These are phyloP conservation scores for Amborella trichopoda DNA, from an alignment of 164 flowering plant genomes.

Conservation along the genomic window DNA sequence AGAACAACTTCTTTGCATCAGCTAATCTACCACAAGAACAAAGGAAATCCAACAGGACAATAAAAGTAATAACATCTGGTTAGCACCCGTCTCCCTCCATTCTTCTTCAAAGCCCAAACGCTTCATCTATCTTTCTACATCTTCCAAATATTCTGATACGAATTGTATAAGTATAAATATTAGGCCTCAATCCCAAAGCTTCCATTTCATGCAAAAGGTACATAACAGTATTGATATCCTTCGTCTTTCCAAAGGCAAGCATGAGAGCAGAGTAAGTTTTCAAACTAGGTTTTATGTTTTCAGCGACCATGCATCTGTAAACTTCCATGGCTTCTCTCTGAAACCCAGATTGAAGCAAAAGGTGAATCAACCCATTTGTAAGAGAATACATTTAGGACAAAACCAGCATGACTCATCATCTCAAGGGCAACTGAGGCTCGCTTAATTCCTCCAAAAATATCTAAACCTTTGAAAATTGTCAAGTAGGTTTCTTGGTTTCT, in stretches of 20 bases:
- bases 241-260: conserved; percentile 79
- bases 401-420: conserved; percentile 51
- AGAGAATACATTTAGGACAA: conserved; percentile 72
- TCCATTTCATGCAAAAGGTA: conserved; percentile 69
- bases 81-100: conserved; percentile 84
- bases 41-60: conserved; percentile 77
- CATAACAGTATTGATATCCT: conserved; percentile 63
- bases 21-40: conserved; percentile 58
- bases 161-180: conserved; percentile 78
- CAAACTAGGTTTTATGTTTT: conserved; percentile 68
- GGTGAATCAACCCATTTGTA: conserved; percentile 81
- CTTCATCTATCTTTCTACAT: conserved; percentile 71
- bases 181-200: conserved; percentile 67
- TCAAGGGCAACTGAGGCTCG: conserved; percentile 51
- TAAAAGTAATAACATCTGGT: conserved; percentile 86
- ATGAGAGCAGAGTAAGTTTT: conserved; percentile 91
- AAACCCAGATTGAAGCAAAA: conserved; percentile 59
- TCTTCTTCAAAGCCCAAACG: conserved; percentile 42
- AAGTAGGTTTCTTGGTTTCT: conserved; percentile 59
- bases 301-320: conserved; percentile 62
- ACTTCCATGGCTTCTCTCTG: conserved; percentile 58
- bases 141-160: conserved; percentile 79
- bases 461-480: conserved; percentile 49
- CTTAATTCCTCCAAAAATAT: conserved; percentile 52
- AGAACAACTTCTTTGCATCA: conserved; percentile 52